A percentile compares a stretch with the other conserved stretches of the same genome.
Conservation (phyloP, 768 basidiomycete genomes). For the Hygrocybe punicea region DNA sequence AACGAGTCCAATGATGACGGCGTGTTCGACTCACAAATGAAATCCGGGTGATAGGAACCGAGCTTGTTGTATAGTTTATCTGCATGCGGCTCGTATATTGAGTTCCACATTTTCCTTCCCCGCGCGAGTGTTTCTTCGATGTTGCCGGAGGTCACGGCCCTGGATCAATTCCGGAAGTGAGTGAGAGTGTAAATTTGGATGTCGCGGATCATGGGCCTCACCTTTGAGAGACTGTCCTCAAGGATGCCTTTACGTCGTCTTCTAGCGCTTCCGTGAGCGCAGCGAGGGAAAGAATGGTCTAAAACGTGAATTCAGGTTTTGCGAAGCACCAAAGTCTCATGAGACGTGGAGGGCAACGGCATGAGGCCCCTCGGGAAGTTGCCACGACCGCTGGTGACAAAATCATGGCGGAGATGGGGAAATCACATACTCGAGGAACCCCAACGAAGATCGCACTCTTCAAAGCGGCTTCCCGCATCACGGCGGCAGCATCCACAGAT, state of each 20-base stretch:
- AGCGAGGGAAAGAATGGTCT: constrained; percentile 82
- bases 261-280: constrained; percentile 75
- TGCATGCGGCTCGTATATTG: constrained; percentile 86
- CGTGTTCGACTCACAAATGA: constrained; percentile 68
- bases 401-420: not conserved
- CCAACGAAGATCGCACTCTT: constrained; percentile 90
- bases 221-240: constrained; percentile 68
- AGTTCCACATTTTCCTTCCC: constrained; percentile 74
- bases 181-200: constrained; percentile 15
- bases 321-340: not conserved
- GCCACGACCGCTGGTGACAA: not conserved
- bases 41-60: constrained; percentile 86
- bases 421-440: constrained; percentile 66
- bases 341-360: no score
- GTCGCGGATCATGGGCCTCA: constrained; percentile 30
- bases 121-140: constrained; percentile 66
- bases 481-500: constrained; percentile 68
- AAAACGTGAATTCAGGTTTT: constrained; percentile 17
- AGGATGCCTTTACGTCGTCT: constrained; percentile 70
- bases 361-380: not conserved
- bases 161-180: constrained; percentile 29
- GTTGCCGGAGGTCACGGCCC: constrained; percentile 58
- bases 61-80: constrained; percentile 87
- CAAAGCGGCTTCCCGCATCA: constrained; percentile 86
- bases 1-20: constrained; percentile 19